A percentile compares a stretch with the other conserved stretches of the same genome.
These are phyloP conservation scores for Licmophora abbreviata DNA, from an alignment of 108 stramenopile species.

Conservation along the genomic window DNA sequence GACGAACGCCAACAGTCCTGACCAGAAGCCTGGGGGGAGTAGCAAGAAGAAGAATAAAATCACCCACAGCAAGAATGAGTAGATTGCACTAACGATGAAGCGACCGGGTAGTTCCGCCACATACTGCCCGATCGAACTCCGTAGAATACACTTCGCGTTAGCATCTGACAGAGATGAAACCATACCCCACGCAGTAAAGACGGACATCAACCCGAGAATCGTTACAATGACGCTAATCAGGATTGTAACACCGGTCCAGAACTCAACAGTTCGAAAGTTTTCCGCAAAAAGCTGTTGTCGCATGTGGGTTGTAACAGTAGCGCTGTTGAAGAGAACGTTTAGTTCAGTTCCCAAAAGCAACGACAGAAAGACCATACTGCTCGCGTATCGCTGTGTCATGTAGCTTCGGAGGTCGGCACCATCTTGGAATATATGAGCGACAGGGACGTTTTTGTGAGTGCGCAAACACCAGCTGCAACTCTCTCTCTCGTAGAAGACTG, in stretches of 20 bases:
- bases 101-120: slow-evolving; percentile 52
- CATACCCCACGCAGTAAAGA: slow-evolving; percentile 44
- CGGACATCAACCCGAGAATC: slow-evolving; percentile 39
- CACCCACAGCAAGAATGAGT: slow-evolving; percentile 46
- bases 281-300: slow-evolving; percentile 27
- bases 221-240: slow-evolving; percentile 43
- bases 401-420: slow-evolving; percentile 40
- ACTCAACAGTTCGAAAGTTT: slow-evolving; percentile 18
- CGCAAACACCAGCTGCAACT: background rate
- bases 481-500: background rate
- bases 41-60: slow-evolving; percentile 42
- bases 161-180: slow-evolving; percentile 27
- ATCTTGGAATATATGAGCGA: too few species aligned
- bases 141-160: slow-evolving; percentile 55
- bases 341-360: slow-evolving; percentile 47
- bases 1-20: slow-evolving; percentile 10
- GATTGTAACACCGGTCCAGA: slow-evolving; percentile 51
- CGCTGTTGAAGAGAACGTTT: slow-evolving; percentile 40
- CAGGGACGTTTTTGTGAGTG: too few species aligned
- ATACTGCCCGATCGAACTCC: slow-evolving; percentile 46
- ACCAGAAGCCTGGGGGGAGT: slow-evolving; percentile 23
- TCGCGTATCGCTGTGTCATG: slow-evolving; percentile 49
- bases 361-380: slow-evolving; percentile 68
- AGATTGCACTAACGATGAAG: slow-evolving; percentile 46
- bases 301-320: slow-evolving; percentile 26